Base-by-base conservation (phyloP, 768 basidiomycete species). In the Boletus eberwhitei region DNA sequence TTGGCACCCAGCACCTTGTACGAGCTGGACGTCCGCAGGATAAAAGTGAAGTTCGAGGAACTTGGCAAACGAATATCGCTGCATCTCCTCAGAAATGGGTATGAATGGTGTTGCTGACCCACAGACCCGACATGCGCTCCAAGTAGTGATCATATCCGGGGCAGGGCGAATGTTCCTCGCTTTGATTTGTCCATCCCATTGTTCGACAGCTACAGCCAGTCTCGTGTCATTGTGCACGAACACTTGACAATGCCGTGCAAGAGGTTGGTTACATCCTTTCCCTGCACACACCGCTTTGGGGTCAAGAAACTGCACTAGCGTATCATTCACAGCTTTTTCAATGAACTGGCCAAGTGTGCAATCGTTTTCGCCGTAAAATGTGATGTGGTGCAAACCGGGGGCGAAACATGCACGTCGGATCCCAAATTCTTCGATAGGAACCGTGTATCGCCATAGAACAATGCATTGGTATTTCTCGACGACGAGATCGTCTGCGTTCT, bases 21-120 rank as follows among this genome's bases (percentile, higher is more conserved):
- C 84, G 45, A 92, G 76, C 63, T 85, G 80, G 64, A 94, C 85
- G 58, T 91, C 85, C 34, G 92, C 84, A 31, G 93, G 94, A 71
- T 98, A 97, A 71, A 98, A 98, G 66, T 93, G 90, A 26, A 96
- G 83, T 67, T 99, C 96, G 29, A 99, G 80, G 70, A 96, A 98
- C 63, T 97, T 95, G 35, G 89, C 92, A 68, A 98, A 96, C 5
- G 95, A 98, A 67, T 96, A 93, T 52, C 87, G 77, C 64, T 92
- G 89, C 79, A 95, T 93, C 68, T 96, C 93, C 62, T 91, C 87
- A 2, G 92, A 92, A 37, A 93, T 85, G 6, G 86, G 87, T 60
- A 94, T 89, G 72, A 94, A 90, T 3, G 92, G 90, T 3, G 91
- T 94, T 1, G 86, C 87, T 6, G 78, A 87, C 31, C 81, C 86